Conservation (phyloP, 2,329 filamentous ascomycete genomes). For the Alternaria gansuensis region DNA sequence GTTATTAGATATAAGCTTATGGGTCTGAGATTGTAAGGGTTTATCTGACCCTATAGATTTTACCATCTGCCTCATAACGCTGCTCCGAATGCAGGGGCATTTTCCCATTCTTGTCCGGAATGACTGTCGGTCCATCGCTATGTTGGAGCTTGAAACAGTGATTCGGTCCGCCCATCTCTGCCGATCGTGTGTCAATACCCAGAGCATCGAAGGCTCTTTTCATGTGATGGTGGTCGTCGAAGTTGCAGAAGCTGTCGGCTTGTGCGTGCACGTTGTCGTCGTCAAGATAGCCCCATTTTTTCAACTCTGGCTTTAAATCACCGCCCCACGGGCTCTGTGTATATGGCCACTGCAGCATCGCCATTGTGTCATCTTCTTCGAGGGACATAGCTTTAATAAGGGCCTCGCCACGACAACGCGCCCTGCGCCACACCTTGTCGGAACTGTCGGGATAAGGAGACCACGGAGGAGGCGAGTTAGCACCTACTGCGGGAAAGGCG, state of each 20-base stretch:
- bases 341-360: constrained; percentile 12
- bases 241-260: constrained; percentile 12
- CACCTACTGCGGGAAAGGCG: background rate
- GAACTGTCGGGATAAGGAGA: background rate
- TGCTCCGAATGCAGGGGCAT: constrained; percentile 12
- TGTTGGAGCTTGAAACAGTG: constrained; percentile 17
- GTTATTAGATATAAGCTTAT: background rate
- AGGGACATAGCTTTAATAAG: constrained; percentile 19
- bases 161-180: constrained; percentile 16
- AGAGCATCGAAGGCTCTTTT: constrained; percentile 11
- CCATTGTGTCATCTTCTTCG: constrained; percentile 10
- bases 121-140: constrained; percentile 4
- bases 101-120: background rate
- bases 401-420: constrained; percentile 17
- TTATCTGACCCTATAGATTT: constrained; percentile 9
- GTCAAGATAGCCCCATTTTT: constrained; percentile 21
- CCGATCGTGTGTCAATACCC: constrained; percentile 1
- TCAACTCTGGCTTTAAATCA: constrained; percentile 15
- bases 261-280: background rate
- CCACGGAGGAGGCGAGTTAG: background rate
- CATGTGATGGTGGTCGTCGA: constrained; percentile 14
- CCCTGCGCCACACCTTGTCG: constrained; percentile 9
- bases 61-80: constrained; percentile 13
- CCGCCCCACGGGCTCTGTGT: constrained; percentile 18
- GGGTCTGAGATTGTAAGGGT: background rate